These are phyloP conservation scores for Euphorbia celastroides DNA, from an alignment of 441 rosid genomes.

Conservation along the genomic window DNA sequence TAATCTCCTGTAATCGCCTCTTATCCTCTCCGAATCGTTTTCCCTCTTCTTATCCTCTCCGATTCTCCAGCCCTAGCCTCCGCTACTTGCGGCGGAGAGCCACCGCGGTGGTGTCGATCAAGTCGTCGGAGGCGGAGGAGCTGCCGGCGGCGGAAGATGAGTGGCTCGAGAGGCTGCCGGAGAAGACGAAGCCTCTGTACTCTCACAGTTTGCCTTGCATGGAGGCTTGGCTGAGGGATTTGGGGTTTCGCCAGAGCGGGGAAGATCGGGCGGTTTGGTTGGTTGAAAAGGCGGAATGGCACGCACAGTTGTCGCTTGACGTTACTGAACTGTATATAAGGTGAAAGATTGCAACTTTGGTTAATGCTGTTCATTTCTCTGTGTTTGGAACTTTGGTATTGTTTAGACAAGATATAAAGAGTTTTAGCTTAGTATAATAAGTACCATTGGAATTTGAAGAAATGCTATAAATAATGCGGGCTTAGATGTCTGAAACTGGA, in stretches of 20 bases:
- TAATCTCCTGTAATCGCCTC: conserved; percentile 16
- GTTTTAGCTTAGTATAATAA: not conserved
- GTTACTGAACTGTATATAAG: conserved; percentile 79
- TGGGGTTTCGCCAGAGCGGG: conserved; percentile 69
- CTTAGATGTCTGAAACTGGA: no score
- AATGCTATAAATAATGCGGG: no score
- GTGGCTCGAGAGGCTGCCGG: conserved; percentile 79
- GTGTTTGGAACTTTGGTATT: not conserved
- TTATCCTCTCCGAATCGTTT: conserved; percentile 13
- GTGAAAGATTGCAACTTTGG: conserved; percentile 23
- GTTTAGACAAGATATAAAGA: no score
- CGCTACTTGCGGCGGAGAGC: conserved; percentile 23
- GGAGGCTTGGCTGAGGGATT: conserved; percentile 76
- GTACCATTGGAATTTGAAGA: no score
- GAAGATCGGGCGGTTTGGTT: conserved; percentile 85
- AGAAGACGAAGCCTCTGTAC: conserved; percentile 74
- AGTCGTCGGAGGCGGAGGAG: conserved; percentile 56
- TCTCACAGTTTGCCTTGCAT: conserved; percentile 93
- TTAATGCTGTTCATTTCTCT: not conserved
- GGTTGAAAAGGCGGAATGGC: conserved; percentile 77
- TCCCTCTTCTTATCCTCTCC: conserved; percentile 16
- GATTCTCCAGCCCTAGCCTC: conserved; percentile 5
- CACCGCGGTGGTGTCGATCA: conserved; percentile 28
- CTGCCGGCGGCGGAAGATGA: conserved; percentile 52
- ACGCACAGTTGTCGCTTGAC: conserved; percentile 83